Base-by-base conservation (phyloP, 2,329 filamentous ascomycete genomes). In the Calonectria hawksworthii region DNA sequence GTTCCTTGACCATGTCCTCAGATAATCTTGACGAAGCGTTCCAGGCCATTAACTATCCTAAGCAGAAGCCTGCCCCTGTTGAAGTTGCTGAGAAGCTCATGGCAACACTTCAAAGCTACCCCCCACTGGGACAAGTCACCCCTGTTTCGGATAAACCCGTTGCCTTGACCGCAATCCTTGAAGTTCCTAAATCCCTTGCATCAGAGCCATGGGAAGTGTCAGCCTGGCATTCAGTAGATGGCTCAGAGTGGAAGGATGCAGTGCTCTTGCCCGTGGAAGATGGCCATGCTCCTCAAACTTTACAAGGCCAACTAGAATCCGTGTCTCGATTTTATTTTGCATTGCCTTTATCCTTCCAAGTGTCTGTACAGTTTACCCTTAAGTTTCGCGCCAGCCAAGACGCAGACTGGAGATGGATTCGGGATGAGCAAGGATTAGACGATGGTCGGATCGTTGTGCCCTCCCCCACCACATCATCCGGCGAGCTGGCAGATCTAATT, bases 51-150 rank as follows among this genome's bases (percentile, higher is more conserved):
- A 83, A 84, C 66, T 80, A 86, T 50, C 83, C 86, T 32, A 84
- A 84, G 70, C 85, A 86, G 73, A 87, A 84, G 68, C 76, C 80
- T 41, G 74, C 81, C 50, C 82, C 82, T 32, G 70, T 74, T 32
- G 68, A 75, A 36, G 71, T 82, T 59, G 6, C 79, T 51, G 79
- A 83, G 68, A 76, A 74, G 2, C 88, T 87, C 85, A 83, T 83
- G 9, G 82, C 84, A 44, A 79, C 81, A 16, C 77, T 90, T 23
- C 86, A 87, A 28, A 88, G 88, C 74, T 93, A 92, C 80, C 96
- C 96, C 16, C 92, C 95, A 1, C 85, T 98, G 67, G 95, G 93
- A 2, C 94, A 96, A 82, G 90, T 94, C 30, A 96, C 95, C 2
- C 88, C 91, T 64, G 81, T 94, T 26, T 84, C 87, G 32, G 82